Conservation (phyloP, 495 filamentous ascomycete genomes). For the Lasiosphaeria miniovina region DNA sequence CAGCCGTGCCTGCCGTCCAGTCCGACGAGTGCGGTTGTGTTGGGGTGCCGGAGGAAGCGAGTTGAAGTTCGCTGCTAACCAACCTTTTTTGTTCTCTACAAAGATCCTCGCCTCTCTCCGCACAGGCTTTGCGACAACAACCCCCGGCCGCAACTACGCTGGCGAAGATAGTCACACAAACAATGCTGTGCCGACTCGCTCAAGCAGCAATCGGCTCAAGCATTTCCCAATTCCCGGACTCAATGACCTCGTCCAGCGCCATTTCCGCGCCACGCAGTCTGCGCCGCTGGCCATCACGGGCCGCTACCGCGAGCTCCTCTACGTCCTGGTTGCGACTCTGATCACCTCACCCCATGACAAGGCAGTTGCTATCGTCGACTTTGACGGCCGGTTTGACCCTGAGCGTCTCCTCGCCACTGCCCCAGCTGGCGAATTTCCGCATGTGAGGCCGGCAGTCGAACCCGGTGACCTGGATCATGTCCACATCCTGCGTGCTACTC, state of each 20-base stretch:
- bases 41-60: not conserved
- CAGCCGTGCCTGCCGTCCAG: not conserved
- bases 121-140: slow-evolving; percentile 30
- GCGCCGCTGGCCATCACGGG: slow-evolving; percentile 43
- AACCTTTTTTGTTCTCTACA: not conserved
- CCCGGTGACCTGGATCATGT: slow-evolving; percentile 36
- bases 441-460: not conserved
- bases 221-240: slow-evolving; percentile 42
- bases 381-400: slow-evolving; percentile 64
- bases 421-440: not conserved
- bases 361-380: slow-evolving; percentile 68
- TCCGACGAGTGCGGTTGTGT: not conserved
- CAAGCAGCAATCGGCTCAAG: slow-evolving; percentile 12
- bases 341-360: slow-evolving; percentile 52
- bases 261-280: slow-evolving; percentile 36
- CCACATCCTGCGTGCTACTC: slow-evolving; percentile 37
- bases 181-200: not conserved
- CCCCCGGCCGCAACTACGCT: not conserved
- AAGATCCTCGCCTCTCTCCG: slow-evolving; percentile 49
- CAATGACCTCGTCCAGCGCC: slow-evolving; percentile 36
- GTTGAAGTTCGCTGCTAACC: not conserved
- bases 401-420: slow-evolving; percentile 44
- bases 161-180: slow-evolving; percentile 10
- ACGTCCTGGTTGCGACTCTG: slow-evolving; percentile 57
- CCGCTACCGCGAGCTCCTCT: slow-evolving; percentile 65